Conservation (phyloP, 2,329 filamentous ascomycete genomes). For the Dissoconium aciculare region DNA sequence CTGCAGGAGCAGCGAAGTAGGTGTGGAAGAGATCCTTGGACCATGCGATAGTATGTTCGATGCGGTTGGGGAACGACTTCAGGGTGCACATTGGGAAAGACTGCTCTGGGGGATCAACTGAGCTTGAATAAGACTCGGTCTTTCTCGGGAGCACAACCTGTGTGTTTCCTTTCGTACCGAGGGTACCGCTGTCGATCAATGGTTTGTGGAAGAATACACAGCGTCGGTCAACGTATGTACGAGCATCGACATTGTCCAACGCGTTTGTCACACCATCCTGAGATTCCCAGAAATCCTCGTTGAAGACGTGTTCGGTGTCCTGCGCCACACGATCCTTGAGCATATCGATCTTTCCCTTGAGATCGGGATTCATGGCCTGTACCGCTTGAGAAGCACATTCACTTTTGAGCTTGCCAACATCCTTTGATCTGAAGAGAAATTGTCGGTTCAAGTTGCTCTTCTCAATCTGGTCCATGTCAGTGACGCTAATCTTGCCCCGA, state of each 20-base stretch:
- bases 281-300: slow-evolving; percentile 77
- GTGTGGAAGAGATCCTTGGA: slow-evolving; percentile 89
- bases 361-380: slow-evolving; percentile 85
- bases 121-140: slow-evolving; percentile 94
- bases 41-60: slow-evolving; percentile 98
- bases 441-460: slow-evolving; percentile 97
- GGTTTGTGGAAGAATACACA: slow-evolving; percentile 99
- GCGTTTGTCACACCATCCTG: slow-evolving; percentile 93
- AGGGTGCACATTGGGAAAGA: slow-evolving; percentile 99
- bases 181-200: slow-evolving; percentile 84
- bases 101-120: slow-evolving; percentile 93
- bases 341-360: slow-evolving; percentile 70
- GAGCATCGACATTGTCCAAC: slow-evolving; percentile 90
- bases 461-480: slow-evolving; percentile 97
- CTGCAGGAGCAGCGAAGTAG: slow-evolving; percentile 82
- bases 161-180: slow-evolving; percentile 98
- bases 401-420: slow-evolving; percentile 94
- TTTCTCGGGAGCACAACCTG: slow-evolving; percentile 83
- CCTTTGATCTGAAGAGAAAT: slow-evolving; percentile 83
- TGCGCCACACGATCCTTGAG: slow-evolving; percentile 79
- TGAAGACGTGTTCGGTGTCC: slow-evolving; percentile 88
- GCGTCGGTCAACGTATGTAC: slow-evolving; percentile 87
- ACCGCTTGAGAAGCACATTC: slow-evolving; percentile 84
- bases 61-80: slow-evolving; percentile 92
- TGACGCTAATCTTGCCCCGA: slow-evolving; percentile 77